Conservation (phyloP, 768 basidiomycete genomes). For the Gyrodon lividus region DNA sequence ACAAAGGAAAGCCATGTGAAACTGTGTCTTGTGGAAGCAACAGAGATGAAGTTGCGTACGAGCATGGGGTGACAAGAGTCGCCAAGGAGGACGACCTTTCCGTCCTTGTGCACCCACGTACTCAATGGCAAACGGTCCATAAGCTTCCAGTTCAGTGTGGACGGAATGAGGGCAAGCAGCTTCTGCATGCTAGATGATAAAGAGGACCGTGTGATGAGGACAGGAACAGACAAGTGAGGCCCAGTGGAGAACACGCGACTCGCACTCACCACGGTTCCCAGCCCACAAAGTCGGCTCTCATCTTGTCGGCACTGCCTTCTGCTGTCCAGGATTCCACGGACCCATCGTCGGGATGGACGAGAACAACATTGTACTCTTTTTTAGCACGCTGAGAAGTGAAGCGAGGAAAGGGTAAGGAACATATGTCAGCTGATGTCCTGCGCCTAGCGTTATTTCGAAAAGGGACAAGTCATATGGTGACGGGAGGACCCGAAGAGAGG, state of each 20-base stretch:
- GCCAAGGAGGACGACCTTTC: slow-evolving; percentile 46
- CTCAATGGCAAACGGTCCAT: slow-evolving; percentile 48
- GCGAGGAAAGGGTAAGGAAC: too few species aligned
- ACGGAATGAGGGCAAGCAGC: slow-evolving; percentile 43
- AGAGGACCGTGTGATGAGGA: slow-evolving; percentile 3
- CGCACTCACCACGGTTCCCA: slow-evolving; percentile 48
- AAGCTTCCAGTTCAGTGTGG: slow-evolving; percentile 46
- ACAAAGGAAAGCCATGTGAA: not conserved
- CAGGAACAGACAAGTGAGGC: not conserved
- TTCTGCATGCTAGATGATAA: slow-evolving; percentile 39
- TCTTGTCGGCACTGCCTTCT: slow-evolving; percentile 42
- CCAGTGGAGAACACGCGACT: not conserved
- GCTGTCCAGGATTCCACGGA: slow-evolving; percentile 46
- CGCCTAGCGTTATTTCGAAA: not conserved
- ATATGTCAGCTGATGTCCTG: not conserved
- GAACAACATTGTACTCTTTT: slow-evolving; percentile 46
- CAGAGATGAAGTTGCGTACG: slow-evolving; percentile 12
- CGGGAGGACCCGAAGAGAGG: not conserved
- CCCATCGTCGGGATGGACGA: slow-evolving; percentile 40
- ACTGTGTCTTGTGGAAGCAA: not conserved
- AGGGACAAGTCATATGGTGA: not conserved
- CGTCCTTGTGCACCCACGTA: slow-evolving; percentile 47
- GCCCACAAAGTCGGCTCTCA: slow-evolving; percentile 44
- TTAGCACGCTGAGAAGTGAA: slow-evolving; percentile 30
- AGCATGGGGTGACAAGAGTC: slow-evolving; percentile 62